phyloP scores from a whole-genome alignment of 768 basidiomycete genomes.

The Chalciporus pseudorubinellus region DNA sequence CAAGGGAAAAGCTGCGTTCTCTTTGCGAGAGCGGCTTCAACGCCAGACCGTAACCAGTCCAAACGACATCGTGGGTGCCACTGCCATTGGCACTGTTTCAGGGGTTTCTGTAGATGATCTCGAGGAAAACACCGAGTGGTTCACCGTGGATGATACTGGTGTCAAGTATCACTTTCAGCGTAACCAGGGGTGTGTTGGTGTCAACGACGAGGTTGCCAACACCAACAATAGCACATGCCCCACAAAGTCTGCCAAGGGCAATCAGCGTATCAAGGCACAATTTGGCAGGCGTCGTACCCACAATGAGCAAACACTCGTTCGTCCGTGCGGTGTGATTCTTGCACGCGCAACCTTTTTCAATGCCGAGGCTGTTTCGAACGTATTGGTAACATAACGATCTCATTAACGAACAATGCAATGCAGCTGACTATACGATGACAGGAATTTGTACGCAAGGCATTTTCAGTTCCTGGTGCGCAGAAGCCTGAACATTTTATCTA shows the following conservation, averaged over 20 bases:
- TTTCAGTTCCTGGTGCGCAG: no score
- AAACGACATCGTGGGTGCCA: not conserved
- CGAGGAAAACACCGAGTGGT: not conserved
- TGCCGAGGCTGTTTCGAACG: not conserved
- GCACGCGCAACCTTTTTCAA: conserved; percentile 25
- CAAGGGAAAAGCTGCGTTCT: not conserved
- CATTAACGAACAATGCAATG: no score
- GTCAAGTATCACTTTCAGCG: not conserved
- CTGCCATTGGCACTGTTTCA: not conserved
- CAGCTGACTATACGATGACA: no score
- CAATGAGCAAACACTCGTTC: conserved; percentile 35
- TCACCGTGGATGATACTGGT: not conserved
- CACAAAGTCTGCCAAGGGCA: conserved; percentile 7
- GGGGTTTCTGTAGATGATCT: not conserved
- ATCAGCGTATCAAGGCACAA: conserved; percentile 8
- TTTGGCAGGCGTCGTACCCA: conserved; percentile 34
- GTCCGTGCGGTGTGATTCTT: conserved; percentile 35
- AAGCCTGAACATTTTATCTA: no score
- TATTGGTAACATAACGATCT: not conserved
- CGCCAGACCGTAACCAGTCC: not conserved
- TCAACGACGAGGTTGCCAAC: not conserved
- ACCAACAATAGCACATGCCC: conserved; percentile 13
- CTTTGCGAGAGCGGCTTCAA: not conserved
- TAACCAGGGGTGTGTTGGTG: not conserved
- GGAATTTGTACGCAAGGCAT: no score